Conservation (phyloP, 805 yeast genomes). For the Wickerhamiella azymoides region DNA sequence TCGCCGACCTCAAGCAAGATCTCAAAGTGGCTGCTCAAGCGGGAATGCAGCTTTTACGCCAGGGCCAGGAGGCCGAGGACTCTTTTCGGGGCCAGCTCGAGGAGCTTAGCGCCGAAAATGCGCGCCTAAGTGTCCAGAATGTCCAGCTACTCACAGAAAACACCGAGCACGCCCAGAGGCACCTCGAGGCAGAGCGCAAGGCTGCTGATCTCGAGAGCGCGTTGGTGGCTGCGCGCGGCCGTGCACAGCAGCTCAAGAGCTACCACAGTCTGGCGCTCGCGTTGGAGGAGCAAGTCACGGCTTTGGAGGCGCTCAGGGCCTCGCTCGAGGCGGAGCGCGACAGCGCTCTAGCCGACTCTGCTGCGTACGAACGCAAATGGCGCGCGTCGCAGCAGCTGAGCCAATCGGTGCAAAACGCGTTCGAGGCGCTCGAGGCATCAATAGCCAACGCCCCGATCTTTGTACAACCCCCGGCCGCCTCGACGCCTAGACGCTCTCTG, state of each 20-base stretch:
- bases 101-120: constrained; percentile 1
- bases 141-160: constrained; percentile 1
- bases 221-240: constrained; percentile 1
- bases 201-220: constrained; percentile 3
- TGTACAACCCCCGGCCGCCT: neutral
- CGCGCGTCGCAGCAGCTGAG: constrained; percentile 1
- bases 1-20: constrained; percentile 4
- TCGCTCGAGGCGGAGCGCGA: constrained; percentile 5
- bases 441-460: neutral
- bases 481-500: neutral
- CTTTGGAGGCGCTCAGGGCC: constrained; percentile 4
- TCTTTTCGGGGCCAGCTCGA: neutral
- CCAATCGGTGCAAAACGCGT: constrained; percentile 1
- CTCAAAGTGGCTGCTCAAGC: constrained; percentile 4
- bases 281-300: constrained; percentile 8
- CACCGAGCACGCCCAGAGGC: neutral
- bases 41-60: constrained; percentile 3
- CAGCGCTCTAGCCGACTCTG: constrained; percentile 2
- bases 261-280: constrained; percentile 3
- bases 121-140: neutral
- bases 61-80: constrained; percentile 1
- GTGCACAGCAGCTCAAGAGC: constrained; percentile 1
- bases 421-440: constrained; percentile 4
- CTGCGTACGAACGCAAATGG: constrained; percentile 4
- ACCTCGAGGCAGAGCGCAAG: neutral